Evolutionary conservation across 2,329 filamentous ascomycete species (phyloP), one percentile per base, ranked within the genome.

Genomic region (Cladosporium halotolerans): DNA sequence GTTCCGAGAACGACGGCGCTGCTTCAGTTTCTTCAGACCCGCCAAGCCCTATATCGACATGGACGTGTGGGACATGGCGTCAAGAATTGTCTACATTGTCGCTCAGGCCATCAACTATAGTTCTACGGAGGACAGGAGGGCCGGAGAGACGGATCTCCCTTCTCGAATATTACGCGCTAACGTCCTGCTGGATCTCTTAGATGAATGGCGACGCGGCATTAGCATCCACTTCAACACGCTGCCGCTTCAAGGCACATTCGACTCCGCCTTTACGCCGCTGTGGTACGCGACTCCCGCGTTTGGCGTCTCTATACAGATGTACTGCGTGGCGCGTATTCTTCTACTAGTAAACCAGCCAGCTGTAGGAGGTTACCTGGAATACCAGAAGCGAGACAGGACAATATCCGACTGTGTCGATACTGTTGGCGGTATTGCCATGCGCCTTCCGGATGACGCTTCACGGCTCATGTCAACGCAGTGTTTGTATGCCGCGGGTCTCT

Each of bases 1-100:
- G 0, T 83, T 84, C 57, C 73, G 80, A 0, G 81, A 84, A 61
- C 72, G 73, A 18, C 70, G 82, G 4, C 72, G 76, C 7, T 76
- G 76, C 2, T 75, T 83, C 56, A 83, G 75, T 33, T 81, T 82
- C 45, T 84, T 80, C 79, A 72, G 71, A 41, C 80, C 80, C 0
- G 76, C 72, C 7, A 77, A 74, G 53, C 68, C 72, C 0, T 74
- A 78, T 38, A 62, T 70, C 4, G 70, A 73, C 2, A 70, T 84
- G 36, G 72, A 68, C n/a, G 70, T 74, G 0, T 73, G 80, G 48
- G 80, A 83, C 45, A 68, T 84, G 23, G 79, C 79, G 0, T 72
- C 73, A 4, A 71, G 77, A 1, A 73, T 79, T 0, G 69, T 80
- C 0, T 84, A 79, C 58, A 72, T 83, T 1, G 70, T 82, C 4